Evolutionary conservation across 257 asterid genomes (phyloP).

Genomic region (Coffea eugenioides): DNA sequence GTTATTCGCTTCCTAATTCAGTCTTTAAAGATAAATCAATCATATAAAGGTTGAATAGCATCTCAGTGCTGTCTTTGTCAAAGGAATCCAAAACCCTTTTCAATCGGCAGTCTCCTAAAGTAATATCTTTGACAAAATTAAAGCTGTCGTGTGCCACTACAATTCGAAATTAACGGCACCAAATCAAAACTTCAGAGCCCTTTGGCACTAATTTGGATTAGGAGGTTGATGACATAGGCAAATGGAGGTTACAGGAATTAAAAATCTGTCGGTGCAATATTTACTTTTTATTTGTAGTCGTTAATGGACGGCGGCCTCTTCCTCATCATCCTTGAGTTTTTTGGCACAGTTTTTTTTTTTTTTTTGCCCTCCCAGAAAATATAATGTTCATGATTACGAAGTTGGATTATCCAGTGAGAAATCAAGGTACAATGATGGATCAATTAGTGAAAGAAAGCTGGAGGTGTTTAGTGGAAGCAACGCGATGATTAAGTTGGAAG

Average conservation of each 20-base stretch:
- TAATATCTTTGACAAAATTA: constrained; percentile 1
- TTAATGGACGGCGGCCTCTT: no score
- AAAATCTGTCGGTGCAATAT: not conserved
- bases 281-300: no score
- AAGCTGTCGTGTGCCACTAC: not conserved
- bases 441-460: constrained; percentile 24
- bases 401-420: not conserved
- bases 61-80: constrained; percentile 32
- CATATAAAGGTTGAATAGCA: constrained; percentile 18
- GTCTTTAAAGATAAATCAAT: constrained; percentile 9
- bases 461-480: constrained; percentile 6
- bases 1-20: constrained; percentile 13
- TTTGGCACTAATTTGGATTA: not conserved
- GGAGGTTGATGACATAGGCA: not conserved
- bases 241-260: no score
- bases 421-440: constrained; percentile 16
- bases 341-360: not conserved
- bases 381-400: not conserved
- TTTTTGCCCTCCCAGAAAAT: not conserved
- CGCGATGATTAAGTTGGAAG: not conserved
- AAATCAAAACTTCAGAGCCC: not conserved
- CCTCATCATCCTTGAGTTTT: no score
- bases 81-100: constrained; percentile 6
- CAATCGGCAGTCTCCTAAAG: not conserved
- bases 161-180: constrained; percentile 5